Percentiles rank a stretch among this genome's conserved stretches.
phyloP scores from a whole-genome alignment of 2,329 filamentous ascomycete genomes.

The Fusarium sp. region DNA sequence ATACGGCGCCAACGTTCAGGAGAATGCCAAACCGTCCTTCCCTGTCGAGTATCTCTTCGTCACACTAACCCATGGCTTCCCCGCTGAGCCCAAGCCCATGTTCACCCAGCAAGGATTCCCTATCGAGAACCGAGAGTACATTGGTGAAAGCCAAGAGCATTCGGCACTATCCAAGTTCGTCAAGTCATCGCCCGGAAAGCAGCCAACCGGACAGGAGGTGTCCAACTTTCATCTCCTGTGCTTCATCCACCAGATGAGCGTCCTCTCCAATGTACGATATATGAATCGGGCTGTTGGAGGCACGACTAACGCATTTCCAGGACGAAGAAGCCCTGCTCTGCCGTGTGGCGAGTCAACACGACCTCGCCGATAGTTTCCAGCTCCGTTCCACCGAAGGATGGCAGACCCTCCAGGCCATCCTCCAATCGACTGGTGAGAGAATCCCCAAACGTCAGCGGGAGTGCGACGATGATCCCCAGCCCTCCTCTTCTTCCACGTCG shows the following conservation, averaged over 20 bases:
- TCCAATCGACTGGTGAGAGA: conserved; percentile 98
- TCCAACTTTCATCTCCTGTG: conserved; percentile 96
- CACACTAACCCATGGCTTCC: conserved; percentile 96
- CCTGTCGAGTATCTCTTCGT: conserved; percentile 97
- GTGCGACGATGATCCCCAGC: conserved; percentile 49
- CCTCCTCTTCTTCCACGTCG: conserved; percentile 44
- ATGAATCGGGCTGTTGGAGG: neutral
- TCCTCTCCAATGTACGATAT: conserved; percentile 81
- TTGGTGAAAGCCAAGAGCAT: conserved; percentile 88
- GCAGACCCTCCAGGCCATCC: conserved; percentile 92
- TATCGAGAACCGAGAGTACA: conserved; percentile 88
- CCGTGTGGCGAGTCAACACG: conserved; percentile 83
- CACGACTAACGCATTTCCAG: conserved; percentile 59
- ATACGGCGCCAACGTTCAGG: conserved; percentile 94
- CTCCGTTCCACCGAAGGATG: conserved; percentile 90
- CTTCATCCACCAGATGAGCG: conserved; percentile 83
- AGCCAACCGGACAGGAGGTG: conserved; percentile 73
- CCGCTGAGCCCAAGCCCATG: conserved; percentile 79
- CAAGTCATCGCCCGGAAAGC: conserved; percentile 69
- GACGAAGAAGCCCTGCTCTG: conserved; percentile 90
- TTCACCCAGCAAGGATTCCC: conserved; percentile 84
- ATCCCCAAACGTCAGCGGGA: conserved; percentile 76
- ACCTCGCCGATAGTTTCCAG: conserved; percentile 83
- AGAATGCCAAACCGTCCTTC: conserved; percentile 96
- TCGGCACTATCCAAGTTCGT: conserved; percentile 76